Percentiles rank a stretch among this genome's conserved stretches.
Evolutionary conservation across 75 land plant species (phyloP).

Genomic region (Pinus taeda): DNA sequence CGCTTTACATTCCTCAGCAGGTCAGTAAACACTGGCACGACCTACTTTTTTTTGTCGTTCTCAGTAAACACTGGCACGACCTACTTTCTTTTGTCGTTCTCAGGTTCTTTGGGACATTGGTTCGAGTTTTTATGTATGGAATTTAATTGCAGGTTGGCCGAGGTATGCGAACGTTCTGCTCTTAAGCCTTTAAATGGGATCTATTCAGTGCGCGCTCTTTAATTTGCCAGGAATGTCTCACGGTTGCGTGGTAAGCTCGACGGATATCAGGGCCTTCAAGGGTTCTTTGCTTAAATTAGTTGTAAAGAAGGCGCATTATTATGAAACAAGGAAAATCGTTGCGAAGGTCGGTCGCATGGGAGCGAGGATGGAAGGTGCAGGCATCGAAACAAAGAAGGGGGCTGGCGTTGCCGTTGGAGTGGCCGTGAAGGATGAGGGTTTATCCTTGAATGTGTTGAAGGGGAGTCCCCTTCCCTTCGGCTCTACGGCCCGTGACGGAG

Average conservation of each 20-base stretch:
- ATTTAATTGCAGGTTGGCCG: slow-evolving; percentile 2
- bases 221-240: not conserved
- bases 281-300: not conserved
- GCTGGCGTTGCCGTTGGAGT: not conserved
- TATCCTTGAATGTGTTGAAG: not conserved
- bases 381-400: not conserved
- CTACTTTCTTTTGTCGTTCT: not conserved
- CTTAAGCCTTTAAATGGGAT: not conserved
- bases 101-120: not conserved
- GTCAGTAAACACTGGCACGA: not conserved
- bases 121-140: not conserved
- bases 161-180: not conserved
- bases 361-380: not conserved
- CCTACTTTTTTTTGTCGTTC: not conserved
- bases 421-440: slow-evolving; percentile 1
- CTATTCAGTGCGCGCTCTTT: not conserved
- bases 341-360: not conserved
- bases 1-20: not conserved
- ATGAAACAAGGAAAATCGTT: not conserved
- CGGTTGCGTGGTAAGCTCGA: not conserved
- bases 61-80: not conserved
- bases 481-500: slow-evolving; percentile 67
- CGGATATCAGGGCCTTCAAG: not conserved
- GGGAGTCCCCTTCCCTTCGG: slow-evolving; percentile 85
- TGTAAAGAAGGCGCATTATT: not conserved